Evolutionary conservation across 495 filamentous ascomycete species (phyloP).

Genomic region (Hyaloscypha finlandica): DNA sequence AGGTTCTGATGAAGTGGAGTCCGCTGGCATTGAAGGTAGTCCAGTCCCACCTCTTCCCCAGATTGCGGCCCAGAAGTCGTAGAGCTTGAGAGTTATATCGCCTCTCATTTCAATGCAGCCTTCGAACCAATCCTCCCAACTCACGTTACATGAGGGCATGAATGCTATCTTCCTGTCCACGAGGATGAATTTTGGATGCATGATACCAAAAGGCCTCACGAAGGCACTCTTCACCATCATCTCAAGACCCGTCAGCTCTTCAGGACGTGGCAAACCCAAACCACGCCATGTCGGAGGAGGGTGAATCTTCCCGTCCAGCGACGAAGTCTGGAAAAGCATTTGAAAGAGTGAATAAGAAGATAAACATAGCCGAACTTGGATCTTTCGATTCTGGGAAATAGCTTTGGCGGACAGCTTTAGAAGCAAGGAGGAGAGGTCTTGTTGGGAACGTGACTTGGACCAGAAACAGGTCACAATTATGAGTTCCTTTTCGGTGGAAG

Average conservation of each 20-base stretch:
- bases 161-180: constrained; percentile 62
- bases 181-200: constrained; percentile 77
- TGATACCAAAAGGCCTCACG: constrained; percentile 70
- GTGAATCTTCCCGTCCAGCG: constrained; percentile 56
- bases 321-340: constrained; percentile 67
- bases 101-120: constrained; percentile 64
- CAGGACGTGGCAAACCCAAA: constrained; percentile 58
- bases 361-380: constrained; percentile 61
- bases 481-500: constrained; percentile 58
- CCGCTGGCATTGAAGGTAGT: constrained; percentile 7
- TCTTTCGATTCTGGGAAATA: constrained; percentile 34
- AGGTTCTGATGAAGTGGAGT: too few relatives aligned
- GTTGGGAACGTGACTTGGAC: constrained; percentile 58
- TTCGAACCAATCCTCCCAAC: constrained; percentile 77
- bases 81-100: constrained; percentile 50
- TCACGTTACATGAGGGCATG: constrained; percentile 73
- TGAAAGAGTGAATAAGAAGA: constrained; percentile 67
- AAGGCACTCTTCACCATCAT: constrained; percentile 70
- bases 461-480: constrained; percentile 80
- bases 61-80: constrained; percentile 59
- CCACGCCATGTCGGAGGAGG: constrained; percentile 54
- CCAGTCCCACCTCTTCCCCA: constrained; percentile 47
- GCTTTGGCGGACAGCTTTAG: constrained; percentile 25
- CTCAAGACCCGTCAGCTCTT: constrained; percentile 57
- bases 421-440: constrained; percentile 39